Percentiles rank a stretch among this genome's conserved stretches.
phyloP scores from a whole-genome alignment of 2,329 filamentous ascomycete species.

The Raffaelea deltoideospora region DNA sequence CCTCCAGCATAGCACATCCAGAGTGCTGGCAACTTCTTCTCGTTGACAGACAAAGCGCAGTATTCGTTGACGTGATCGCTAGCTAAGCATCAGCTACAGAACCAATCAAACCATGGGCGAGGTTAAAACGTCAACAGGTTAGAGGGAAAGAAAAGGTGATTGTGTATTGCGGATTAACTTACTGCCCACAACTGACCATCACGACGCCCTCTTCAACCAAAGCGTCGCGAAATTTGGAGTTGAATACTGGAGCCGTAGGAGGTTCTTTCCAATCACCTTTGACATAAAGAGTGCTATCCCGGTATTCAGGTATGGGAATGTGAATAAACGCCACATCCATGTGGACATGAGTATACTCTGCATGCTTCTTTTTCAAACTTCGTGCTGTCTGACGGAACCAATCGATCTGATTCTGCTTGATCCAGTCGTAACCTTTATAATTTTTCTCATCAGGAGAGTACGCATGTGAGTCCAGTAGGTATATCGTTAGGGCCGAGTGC shows the following conservation, averaged over 20 bases:
- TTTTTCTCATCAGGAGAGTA: slow-evolving; percentile 82
- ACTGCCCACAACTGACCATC: slow-evolving; percentile 85
- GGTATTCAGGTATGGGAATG: slow-evolving; percentile 87
- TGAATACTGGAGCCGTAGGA: slow-evolving; percentile 77
- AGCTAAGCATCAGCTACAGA: background rate
- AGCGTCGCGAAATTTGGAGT: slow-evolving; percentile 84
- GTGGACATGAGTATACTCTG: slow-evolving; percentile 78
- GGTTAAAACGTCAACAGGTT: background rate
- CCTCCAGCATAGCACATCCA: slow-evolving; percentile 99
- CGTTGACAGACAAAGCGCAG: slow-evolving; percentile 54
- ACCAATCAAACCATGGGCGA: too few species aligned
- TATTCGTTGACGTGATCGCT: slow-evolving; percentile 96
- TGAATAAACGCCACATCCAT: slow-evolving; percentile 97
- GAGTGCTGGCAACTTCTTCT: slow-evolving; percentile 45
- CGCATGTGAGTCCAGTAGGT: slow-evolving; percentile 82
- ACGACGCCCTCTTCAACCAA: slow-evolving; percentile 73
- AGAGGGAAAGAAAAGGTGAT: background rate
- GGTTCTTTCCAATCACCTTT: slow-evolving; percentile 67
- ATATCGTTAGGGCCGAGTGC: slow-evolving; percentile 87
- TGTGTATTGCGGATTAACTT: too few species aligned
- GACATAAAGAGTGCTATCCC: slow-evolving; percentile 38
- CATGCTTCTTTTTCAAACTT: slow-evolving; percentile 59
- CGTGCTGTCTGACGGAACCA: slow-evolving; percentile 80
- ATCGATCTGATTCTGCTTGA: slow-evolving; percentile 83
- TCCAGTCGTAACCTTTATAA: slow-evolving; percentile 91